Base-by-base conservation (phyloP, 1,284 basidiomycete species). In the Gomphus sp. region DNA sequence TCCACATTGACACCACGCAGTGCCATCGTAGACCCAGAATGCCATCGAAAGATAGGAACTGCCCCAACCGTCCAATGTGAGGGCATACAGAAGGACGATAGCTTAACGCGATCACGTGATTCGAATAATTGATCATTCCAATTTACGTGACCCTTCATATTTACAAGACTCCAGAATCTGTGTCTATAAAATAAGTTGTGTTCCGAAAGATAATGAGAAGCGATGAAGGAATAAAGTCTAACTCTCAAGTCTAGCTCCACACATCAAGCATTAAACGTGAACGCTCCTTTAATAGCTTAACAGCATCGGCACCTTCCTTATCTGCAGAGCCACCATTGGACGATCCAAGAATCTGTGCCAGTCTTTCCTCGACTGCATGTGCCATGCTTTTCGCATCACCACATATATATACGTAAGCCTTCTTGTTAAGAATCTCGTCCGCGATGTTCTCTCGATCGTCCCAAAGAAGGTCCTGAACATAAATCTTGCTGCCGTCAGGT, bases 301-400 rank as follows among this genome's bases (percentile, higher is more conserved):
- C 71, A 77, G 98, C 95, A 63, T 92, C 91, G 4, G 78, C 81
- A 54, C 95, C 95, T 72, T 95, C 95, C 5, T 89, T 85, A 66
- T 88, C 88, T 8, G 82, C 84, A 45, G 80, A 84, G 36, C 92
- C 93, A 54, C 92, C 92, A 77, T 94, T 96, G 16, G 91, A 93
- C 72, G 95, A 91, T 25, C 88, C 94, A n/a, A 99, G 79, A 66
- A 98, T 92, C 67, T 79, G 80, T 60, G 84, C 84, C 50, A 99
- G 77, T 37, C 84, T 80, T 66, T 92, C 90, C 74, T 99, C 97
- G 36, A 99, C 96, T 53, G 89, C 82, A 71, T 93, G 94, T 69
- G 87, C 87, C 96, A 99, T 99, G 71, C 81, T 85, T 80, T 93
- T 95, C 55, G 94, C 96, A 69, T 99, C 96, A 70, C 97, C 96